phyloP scores from a whole-genome alignment of 139 green algal genomes.

The Mychonastes homosphaera region DNA sequence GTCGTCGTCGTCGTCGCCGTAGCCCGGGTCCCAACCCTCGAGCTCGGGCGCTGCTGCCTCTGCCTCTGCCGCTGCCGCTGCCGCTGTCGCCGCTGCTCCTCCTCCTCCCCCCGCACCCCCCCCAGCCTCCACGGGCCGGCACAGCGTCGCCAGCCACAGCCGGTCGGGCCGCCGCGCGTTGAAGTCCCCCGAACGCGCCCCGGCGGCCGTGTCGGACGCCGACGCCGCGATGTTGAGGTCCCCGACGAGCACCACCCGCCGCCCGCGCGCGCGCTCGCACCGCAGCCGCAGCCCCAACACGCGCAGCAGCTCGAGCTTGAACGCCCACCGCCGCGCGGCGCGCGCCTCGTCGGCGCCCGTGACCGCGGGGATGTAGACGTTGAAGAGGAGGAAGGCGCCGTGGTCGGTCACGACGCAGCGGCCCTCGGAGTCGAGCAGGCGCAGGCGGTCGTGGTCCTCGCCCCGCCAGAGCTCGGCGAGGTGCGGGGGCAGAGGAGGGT shows the following conservation, averaged over 20 bases:
- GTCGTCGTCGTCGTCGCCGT: background rate
- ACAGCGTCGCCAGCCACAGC: slow-evolving; percentile 32
- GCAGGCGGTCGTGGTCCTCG: slow-evolving; percentile 14
- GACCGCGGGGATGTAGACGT: slow-evolving; percentile 29
- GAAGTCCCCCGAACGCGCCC: background rate
- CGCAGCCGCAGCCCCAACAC: slow-evolving; percentile 8
- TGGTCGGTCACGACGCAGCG: slow-evolving; percentile 47
- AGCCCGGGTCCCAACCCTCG: no score
- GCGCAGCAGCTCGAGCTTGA: background rate
- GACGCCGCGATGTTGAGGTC: slow-evolving; percentile 65
- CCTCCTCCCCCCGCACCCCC: background rate
- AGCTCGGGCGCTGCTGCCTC: background rate
- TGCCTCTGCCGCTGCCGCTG: background rate
- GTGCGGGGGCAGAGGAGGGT: no score
- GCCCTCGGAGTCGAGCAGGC: slow-evolving; percentile 41
- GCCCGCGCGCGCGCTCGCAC: slow-evolving; percentile 10
- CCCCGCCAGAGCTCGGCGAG: no score
- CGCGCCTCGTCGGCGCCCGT: no score
- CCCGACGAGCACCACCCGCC: slow-evolving; percentile 43
- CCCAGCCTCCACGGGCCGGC: background rate
- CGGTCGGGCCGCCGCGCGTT: slow-evolving; percentile 14
- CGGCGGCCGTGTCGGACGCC: slow-evolving; percentile 25
- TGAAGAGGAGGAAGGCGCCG: slow-evolving; percentile 45
- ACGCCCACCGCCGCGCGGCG: no score
- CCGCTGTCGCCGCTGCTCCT: slow-evolving; percentile 1